Evolutionary conservation across 768 basidiomycete species (phyloP).

Genomic region (Agaricus blazei): DNA sequence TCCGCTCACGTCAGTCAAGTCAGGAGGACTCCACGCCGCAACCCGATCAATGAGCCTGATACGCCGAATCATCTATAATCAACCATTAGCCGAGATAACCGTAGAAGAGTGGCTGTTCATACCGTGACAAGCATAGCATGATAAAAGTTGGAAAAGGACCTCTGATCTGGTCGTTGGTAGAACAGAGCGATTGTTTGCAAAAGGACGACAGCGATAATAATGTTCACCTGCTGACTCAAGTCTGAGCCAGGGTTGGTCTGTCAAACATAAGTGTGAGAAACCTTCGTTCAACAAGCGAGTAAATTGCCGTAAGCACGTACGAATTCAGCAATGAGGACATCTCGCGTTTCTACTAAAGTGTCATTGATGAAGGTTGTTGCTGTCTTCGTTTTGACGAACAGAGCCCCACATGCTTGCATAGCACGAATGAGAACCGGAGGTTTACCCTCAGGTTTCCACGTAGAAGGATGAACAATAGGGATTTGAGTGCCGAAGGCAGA

Average conservation of each 20-base stretch:
- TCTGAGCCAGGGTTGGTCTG: slow-evolving; percentile 12
- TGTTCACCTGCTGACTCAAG: slow-evolving; percentile 11
- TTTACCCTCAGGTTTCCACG: slow-evolving; percentile 43
- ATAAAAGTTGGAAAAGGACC: slow-evolving; percentile 46
- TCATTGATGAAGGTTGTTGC: slow-evolving; percentile 45
- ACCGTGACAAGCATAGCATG: slow-evolving; percentile 61
- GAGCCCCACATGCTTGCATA: slow-evolving; percentile 60
- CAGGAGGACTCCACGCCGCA: slow-evolving; percentile 38
- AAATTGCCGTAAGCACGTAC: slow-evolving; percentile 31
- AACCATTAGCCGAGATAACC: background rate
- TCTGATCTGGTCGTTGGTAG: slow-evolving; percentile 44
- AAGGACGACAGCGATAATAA: slow-evolving; percentile 45
- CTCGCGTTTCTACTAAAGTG: slow-evolving; percentile 37
- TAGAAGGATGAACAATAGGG: slow-evolving; percentile 51
- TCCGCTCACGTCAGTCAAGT: slow-evolving; percentile 27
- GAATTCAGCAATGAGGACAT: slow-evolving; percentile 48
- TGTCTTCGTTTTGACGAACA: slow-evolving; percentile 46
- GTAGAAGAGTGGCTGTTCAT: slow-evolving; percentile 11
- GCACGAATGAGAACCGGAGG: slow-evolving; percentile 45
- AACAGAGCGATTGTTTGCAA: slow-evolving; percentile 55
- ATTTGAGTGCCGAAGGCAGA: slow-evolving; percentile 48
- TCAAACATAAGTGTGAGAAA: background rate
- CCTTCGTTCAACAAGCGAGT: background rate
- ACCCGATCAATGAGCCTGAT: slow-evolving; percentile 38
- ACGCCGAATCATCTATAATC: slow-evolving; percentile 41